A percentile compares a stretch with the other conserved stretches of the same genome.
These are phyloP conservation scores for Puccinia triticina DNA, from an alignment of 1,284 basidiomycete species.

Conservation along the genomic window DNA sequence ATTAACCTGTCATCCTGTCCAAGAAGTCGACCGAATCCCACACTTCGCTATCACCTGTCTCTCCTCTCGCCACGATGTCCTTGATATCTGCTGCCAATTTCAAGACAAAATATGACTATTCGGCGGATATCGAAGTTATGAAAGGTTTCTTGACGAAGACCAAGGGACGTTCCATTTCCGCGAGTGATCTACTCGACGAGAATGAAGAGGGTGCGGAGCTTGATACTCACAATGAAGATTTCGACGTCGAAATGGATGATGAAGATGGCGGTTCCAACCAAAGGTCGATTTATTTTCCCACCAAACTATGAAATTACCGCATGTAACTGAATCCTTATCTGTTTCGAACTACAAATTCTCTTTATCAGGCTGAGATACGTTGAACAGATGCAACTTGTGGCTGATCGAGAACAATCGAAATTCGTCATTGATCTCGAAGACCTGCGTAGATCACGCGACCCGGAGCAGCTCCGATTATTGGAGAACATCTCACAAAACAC, in stretches of 20 bases:
- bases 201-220: conserved; percentile 72
- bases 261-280: conserved; percentile 62
- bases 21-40: background rate
- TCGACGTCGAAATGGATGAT: conserved; percentile 61
- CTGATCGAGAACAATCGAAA: conserved; percentile 87
- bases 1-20: background rate
- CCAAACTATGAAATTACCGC: background rate
- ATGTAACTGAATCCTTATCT: background rate
- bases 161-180: conserved; percentile 33
- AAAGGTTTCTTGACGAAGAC: conserved; percentile 43
- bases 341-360: background rate
- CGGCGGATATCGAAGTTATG: conserved; percentile 34
- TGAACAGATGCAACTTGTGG: conserved; percentile 84
- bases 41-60: background rate
- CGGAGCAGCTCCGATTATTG: conserved; percentile 24
- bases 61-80: conserved; percentile 13
- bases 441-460: conserved; percentile 5
- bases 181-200: conserved; percentile 63
- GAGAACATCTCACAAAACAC: conserved; percentile 77
- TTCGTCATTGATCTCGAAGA: conserved; percentile 81
- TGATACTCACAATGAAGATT: conserved; percentile 65
- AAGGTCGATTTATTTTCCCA: conserved; percentile 56
- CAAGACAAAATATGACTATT: conserved; percentile 44
- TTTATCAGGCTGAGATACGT: conserved; percentile 73
- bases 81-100: conserved; percentile 26